Evolutionary conservation across 2,329 filamentous ascomycete species (phyloP), one percentile per base, ranked within the genome.

Genomic region (Orbilia brochopaga): DNA sequence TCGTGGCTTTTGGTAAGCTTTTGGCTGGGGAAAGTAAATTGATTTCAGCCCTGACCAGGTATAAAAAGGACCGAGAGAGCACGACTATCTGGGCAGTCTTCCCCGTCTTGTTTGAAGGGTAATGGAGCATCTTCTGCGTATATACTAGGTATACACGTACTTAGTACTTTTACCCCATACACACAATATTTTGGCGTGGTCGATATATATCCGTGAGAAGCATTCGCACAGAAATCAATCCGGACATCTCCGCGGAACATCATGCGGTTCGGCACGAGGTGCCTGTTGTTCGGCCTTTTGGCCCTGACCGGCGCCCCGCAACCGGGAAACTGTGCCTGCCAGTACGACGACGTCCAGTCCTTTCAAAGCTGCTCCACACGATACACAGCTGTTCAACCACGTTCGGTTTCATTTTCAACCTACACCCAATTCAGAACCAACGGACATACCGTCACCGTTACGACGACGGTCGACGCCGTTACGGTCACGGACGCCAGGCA

Each of bases 401-500:
- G 23, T 17, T 35, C 30, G 2, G 52, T 54, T 21, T 17, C 27
- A 37, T 35, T 2, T 8, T 37, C 52, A 11, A 40, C 19, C 5
- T 35, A 21, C 7, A 57, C 54, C 17, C n/a, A 23, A n/a, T 30
- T n/a, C 6, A 57, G 32, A 46, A 57, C 32, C 3, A 35, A 8
- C 10, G n/a, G 32, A 11, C 32, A 15, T 13, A 44, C 54, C 17
- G 17, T 35, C 15, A 56, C 52, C 4, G 40, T 15, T 8, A 56
- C 32, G 19, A 40, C 13, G 10, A 40, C 27, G 2, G 44, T 30
- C 44, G 35, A 21, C 21, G 32, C 15, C n/a, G 56, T 30, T 15
- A 64, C 54, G 2, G 30, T 58, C 3, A 66, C 24, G 17, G 55
- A 64, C 3, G 40, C 62, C 37, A 53, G 37, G 2, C 3, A 2